Evolutionary conservation across 495 filamentous ascomycete genomes (phyloP).

Genomic region (Mytilinidion resinicola): DNA sequence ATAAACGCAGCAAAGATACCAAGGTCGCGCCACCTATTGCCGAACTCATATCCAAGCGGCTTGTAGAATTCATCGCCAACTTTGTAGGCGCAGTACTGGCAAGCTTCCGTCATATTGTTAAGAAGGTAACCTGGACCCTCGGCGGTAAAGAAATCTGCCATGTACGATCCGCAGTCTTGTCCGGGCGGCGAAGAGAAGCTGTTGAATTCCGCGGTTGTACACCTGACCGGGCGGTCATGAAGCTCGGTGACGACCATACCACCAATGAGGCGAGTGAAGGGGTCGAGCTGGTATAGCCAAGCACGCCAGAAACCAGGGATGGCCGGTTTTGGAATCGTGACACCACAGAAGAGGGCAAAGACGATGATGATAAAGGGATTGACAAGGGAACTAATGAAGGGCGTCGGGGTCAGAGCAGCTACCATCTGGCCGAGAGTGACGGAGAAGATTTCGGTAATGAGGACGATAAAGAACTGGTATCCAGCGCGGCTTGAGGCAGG

Average conservation of each 20-base stretch:
- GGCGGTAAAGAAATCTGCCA: slow-evolving; percentile 57
- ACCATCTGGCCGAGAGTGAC: slow-evolving; percentile 65
- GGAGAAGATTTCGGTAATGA: slow-evolving; percentile 71
- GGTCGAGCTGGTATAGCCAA: slow-evolving; percentile 79
- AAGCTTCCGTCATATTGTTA: slow-evolving; percentile 54
- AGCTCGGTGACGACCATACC: slow-evolving; percentile 74
- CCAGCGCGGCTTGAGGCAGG: slow-evolving; percentile 54
- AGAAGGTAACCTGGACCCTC: slow-evolving; percentile 65
- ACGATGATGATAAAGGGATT: slow-evolving; percentile 76
- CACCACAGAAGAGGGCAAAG: slow-evolving; percentile 78
- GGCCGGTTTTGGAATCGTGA: slow-evolving; percentile 66
- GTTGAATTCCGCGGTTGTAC: slow-evolving; percentile 51
- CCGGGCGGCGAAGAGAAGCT: slow-evolving; percentile 54
- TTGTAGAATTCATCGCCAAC: slow-evolving; percentile 73
- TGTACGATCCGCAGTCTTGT: slow-evolving; percentile 65
- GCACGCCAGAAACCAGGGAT: slow-evolving; percentile 72
- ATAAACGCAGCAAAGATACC: slow-evolving; percentile 70
- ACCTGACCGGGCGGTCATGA: slow-evolving; percentile 56
- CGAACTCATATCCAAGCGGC: slow-evolving; percentile 56
- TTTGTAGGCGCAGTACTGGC: slow-evolving; percentile 71
- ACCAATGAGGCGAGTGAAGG: slow-evolving; percentile 74
- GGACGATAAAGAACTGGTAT: slow-evolving; percentile 76
- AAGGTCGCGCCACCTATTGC: slow-evolving; percentile 69
- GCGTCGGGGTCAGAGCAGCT: slow-evolving; percentile 59
- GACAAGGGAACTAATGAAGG: slow-evolving; percentile 64